Base-by-base conservation (phyloP, 306 rosid species). In the Albizia julibrissin region DNA sequence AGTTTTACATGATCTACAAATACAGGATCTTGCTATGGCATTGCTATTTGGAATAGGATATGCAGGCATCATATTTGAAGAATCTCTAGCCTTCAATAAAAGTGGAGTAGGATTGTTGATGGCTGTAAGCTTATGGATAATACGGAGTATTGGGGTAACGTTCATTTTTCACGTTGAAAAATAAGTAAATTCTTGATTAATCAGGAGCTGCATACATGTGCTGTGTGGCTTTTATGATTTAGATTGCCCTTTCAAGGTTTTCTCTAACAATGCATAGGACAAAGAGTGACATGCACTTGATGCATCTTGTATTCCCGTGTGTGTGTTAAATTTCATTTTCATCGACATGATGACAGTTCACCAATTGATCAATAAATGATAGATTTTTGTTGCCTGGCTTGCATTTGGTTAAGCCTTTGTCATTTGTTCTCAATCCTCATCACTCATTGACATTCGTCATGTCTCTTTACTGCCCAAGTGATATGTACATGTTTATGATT, bases 1-100 rank as follows among this genome's bases (percentile, higher is more conserved):
- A 26, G 80, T 79, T 84, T 72, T 76, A 2, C 66, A 13, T 70
- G 74, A 83, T 62, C 34, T 81, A 34, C 4, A 77, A 61, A 44
- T 21, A 66, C 89, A 95, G 99, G 96, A 95, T 89, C 87, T 89
- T 87, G 96, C 99, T 54, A 95, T 95, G 97, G 93, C 89, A 76
- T 84, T 95, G 88, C 87, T 95, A 40, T 95, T 95, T 88, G 92
- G 89, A 79, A 76, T 93, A 83, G 99, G 99, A 80, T 95, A 95
- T 89, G 98, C 89, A n/a, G 98, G 99, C 80, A 95, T 95, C 87
- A 92, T 95, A 73, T 95, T 95, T 85, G 98, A 93, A 90, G 98
- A 95, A 85, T 89, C 94, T 75, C 87, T 95, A 61, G 98, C 99
- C 79, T 95, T 93, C 89, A 95, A 95, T 84, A 95, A 95, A 88